A percentile compares a stretch with the other conserved stretches of the same genome.
phyloP scores from a whole-genome alignment of 169 alveolate species.

The Plasmodium adleri region DNA sequence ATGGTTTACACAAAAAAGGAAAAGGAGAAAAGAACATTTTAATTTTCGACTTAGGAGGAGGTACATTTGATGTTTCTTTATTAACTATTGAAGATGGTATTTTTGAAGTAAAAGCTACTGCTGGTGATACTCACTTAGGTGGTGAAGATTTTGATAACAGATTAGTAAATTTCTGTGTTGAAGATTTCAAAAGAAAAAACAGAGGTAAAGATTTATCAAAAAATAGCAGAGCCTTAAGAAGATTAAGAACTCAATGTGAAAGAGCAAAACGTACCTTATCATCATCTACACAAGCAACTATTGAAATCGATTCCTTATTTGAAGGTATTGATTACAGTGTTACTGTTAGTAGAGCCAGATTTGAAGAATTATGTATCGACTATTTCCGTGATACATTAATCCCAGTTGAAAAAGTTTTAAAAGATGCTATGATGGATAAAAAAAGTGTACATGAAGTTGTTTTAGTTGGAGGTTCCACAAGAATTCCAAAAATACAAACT shows the following conservation, averaged over 20 bases:
- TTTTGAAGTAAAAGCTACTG: slow-evolving; percentile 98
- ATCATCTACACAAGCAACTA: slow-evolving; percentile 96
- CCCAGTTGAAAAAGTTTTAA: slow-evolving; percentile 97
- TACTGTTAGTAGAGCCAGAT: slow-evolving; percentile 97
- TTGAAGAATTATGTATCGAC: slow-evolving; percentile 97
- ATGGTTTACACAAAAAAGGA: slow-evolving; percentile 96
- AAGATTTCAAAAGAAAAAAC: slow-evolving; percentile 95
- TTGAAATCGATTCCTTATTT: slow-evolving; percentile 96
- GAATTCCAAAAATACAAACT: slow-evolving; percentile 96
- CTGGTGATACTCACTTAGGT: slow-evolving; percentile 99
- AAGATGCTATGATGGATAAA: slow-evolving; percentile 95
- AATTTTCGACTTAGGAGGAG: slow-evolving; percentile 99
- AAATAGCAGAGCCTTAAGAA: slow-evolving; percentile 94
- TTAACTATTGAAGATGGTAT: slow-evolving; percentile 97
- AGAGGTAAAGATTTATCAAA: slow-evolving; percentile 91
- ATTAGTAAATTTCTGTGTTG: slow-evolving; percentile 96
- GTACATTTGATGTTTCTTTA: slow-evolving; percentile 98
- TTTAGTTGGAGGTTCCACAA: slow-evolving; percentile 98
- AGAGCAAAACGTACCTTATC: slow-evolving; percentile 98
- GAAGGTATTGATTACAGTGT: slow-evolving; percentile 96
- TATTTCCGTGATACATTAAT: slow-evolving; percentile 95
- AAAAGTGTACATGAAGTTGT: slow-evolving; percentile 96
- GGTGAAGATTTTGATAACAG: slow-evolving; percentile 99
- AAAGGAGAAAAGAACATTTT: slow-evolving; percentile 94
- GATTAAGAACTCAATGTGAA: slow-evolving; percentile 97